Percentiles rank a stretch among this genome's conserved stretches.
Conservation (phyloP, 257 asterid genomes). For the Penstemon davidsonii region DNA sequence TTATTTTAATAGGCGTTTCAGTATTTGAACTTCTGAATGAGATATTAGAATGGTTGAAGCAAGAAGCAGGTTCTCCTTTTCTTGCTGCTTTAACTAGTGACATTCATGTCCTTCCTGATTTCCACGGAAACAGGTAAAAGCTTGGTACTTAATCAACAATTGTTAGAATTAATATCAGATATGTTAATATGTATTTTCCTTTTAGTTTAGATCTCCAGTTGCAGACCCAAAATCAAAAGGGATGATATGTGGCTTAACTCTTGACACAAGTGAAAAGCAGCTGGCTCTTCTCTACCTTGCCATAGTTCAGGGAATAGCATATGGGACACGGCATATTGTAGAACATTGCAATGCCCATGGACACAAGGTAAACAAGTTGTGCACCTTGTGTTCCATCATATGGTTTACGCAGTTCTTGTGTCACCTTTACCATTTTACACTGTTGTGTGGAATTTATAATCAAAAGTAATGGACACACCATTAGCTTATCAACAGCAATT, state of each 20-base stretch:
- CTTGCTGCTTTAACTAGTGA: conserved; percentile 79
- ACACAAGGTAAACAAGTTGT: conserved; percentile 59
- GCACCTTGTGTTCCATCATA: conserved; percentile 11
- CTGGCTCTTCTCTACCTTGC: conserved; percentile 91
- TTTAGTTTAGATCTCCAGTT: conserved; percentile 79
- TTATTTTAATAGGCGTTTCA: conserved; percentile 55
- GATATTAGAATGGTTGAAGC: conserved; percentile 63
- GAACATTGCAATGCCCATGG: conserved; percentile 96
- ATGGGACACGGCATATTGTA: conserved; percentile 89
- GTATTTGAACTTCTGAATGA: conserved; percentile 78
- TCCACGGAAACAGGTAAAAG: conserved; percentile 93
- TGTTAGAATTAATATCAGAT: neutral
- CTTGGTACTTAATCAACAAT: conserved; percentile 10
- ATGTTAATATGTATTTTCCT: conserved; percentile 27
- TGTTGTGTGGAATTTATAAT: neutral
- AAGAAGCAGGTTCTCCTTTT: conserved; percentile 60
- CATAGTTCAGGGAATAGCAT: conserved; percentile 83
- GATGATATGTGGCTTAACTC: conserved; percentile 75
- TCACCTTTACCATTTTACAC: neutral
- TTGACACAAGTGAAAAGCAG: conserved; percentile 85
- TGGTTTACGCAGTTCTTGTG: conserved; percentile 2
- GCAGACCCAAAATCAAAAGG: conserved; percentile 97
- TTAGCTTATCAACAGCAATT: neutral
- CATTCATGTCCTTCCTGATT: conserved; percentile 86
- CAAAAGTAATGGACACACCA: conserved; percentile 6